Evolutionary conservation across 1,284 basidiomycete genomes (phyloP), one percentile per base, ranked within the genome.

Genomic region (Marasmius oreades): DNA sequence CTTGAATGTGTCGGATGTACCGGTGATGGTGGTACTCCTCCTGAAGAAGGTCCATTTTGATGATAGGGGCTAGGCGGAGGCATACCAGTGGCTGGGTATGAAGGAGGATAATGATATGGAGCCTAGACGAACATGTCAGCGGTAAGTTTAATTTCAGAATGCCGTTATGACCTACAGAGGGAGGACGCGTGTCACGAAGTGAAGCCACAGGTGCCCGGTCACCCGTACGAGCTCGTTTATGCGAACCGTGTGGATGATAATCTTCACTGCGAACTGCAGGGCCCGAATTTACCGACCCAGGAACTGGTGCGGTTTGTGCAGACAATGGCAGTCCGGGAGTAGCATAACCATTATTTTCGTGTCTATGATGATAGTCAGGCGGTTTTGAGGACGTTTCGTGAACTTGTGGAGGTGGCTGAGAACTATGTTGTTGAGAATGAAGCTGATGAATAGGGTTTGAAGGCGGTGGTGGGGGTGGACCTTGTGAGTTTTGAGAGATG

Each of bases 311-410:
- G 14, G 70, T 65, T 62, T 77, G 76, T 8, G 72, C 74, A 11
- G 75, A 77, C 50, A 76, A 61, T 16, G 76, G 75, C 20, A 77
- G 61, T 2, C 74, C 74, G 23, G 76, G 76, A 24, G 74, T 77
- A 42, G 70, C 63, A 63, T 77, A 77, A 16, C 69, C 68, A 7
- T 66, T 70, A 60, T 64, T 72, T 55, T 77, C 75, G 51, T 74
- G 72, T 61, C 75, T 76, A 33, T 70, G 66, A 28, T 68, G 54
- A 62, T 76, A 77, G 10, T 77, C 74, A 42, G 36, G 39, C 12
- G 50, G 45, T 59, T 55, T 60, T 18, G 69, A 57, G 4, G 62
- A 45, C 3, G 60, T 54, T 37, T 77, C 74, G 59, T 75, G 73
- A n/a, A 69, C 69, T 42, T 18, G 39, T 37, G 74, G 70, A 20